Conservation (phyloP, 1,284 basidiomycete genomes). For the Cryptococcus amylolentus region DNA sequence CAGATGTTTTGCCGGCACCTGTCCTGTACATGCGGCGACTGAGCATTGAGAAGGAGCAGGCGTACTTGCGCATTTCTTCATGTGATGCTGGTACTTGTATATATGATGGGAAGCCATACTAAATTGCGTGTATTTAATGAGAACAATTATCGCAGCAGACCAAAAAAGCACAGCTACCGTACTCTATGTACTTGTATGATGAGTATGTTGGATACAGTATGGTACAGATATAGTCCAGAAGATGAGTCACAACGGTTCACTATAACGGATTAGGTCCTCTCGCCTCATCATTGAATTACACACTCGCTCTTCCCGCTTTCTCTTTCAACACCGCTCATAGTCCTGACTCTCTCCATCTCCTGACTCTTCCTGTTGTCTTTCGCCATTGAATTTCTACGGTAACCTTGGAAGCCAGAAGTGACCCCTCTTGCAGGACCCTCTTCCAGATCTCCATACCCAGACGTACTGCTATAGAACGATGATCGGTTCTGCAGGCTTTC, state of each 20-base stretch:
- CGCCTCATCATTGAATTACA: constrained; percentile 13
- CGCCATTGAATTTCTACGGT: not conserved
- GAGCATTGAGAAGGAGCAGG: no score
- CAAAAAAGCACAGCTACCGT: no score
- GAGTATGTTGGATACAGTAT: not conserved
- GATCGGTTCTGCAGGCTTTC: constrained; percentile 11
- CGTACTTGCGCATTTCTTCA: not conserved
- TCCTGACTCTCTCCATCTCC: constrained; percentile 4
- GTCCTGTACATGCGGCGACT: no score
- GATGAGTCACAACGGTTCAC: no score
- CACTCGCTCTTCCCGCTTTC: constrained; percentile 23
- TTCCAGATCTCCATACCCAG: constrained; percentile 7
- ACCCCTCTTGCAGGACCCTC: constrained; percentile 4
- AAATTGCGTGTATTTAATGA: no score
- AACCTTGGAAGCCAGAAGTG: constrained; percentile 5
- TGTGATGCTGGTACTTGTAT: not conserved
- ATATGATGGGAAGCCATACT: no score
- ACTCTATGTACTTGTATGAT: not conserved
- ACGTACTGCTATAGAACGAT: constrained; percentile 7
- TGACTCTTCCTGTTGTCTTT: not conserved
- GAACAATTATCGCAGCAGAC: no score
- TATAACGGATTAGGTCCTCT: not conserved
- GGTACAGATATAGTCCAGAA: not conserved
- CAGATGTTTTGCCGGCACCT: no score
- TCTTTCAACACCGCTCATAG: constrained; percentile 14